A percentile compares a stretch with the other conserved stretches of the same genome.
Evolutionary conservation across 345 rosid species (phyloP).

Genomic region (Eutrema heterophyllum): DNA sequence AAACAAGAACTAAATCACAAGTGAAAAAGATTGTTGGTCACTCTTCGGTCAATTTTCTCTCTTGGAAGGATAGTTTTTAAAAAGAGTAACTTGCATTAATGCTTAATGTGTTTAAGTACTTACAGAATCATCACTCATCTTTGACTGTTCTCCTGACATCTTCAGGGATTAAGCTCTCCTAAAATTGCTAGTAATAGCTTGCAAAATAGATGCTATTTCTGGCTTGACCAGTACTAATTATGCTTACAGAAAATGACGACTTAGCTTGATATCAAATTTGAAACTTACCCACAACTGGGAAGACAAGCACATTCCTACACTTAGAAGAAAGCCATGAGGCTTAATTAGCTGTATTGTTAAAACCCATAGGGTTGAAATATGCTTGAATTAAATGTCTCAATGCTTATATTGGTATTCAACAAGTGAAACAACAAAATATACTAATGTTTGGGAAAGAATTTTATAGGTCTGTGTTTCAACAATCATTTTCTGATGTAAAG

Average conservation of each 20-base stretch:
- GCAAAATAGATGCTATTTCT: not conserved
- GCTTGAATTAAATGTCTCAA: no score
- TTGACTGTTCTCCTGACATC: constrained; percentile 26
- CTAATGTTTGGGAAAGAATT: no score
- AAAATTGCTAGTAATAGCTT: not conserved
- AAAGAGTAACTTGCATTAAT: not conserved
- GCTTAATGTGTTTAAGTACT: constrained; percentile 24
- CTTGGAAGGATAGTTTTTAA: not conserved
- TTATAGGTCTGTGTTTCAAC: no score
- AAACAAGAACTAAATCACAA: not conserved
- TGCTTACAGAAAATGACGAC: not conserved
- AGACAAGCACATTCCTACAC: constrained; percentile 68
- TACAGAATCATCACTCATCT: constrained; percentile 36
- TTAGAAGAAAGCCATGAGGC: no score
- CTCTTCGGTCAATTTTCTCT: not conserved
- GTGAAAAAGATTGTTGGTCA: not conserved
- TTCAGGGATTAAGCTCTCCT: constrained; percentile 36
- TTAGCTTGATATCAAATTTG: not conserved
- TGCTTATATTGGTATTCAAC: no score
- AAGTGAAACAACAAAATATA: no score
- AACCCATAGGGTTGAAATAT: no score
- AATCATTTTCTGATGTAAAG: no score
- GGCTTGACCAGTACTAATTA: not conserved
- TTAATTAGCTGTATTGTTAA: no score
- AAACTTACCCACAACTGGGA: constrained; percentile 64